Percentiles rank a stretch among this genome's conserved stretches.
phyloP scores from a whole-genome alignment of 2,329 filamentous ascomycete species.

The Aspergillus eucalypticola region DNA sequence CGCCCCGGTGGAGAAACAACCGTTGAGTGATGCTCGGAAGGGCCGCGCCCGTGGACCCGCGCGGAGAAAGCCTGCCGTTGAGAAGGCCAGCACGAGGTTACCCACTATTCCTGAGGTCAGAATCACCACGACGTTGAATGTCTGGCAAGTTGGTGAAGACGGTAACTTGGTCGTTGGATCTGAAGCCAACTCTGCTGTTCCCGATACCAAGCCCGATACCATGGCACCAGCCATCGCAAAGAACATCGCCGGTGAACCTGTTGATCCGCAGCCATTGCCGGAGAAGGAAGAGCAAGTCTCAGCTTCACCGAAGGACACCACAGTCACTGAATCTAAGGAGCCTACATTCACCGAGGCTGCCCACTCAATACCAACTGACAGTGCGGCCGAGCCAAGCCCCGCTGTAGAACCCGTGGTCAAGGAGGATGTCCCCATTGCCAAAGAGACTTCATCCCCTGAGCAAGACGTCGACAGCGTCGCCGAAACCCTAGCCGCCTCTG shows the following conservation, averaged over 20 bases:
- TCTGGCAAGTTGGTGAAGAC: slow-evolving; percentile 41
- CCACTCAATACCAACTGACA: slow-evolving; percentile 11
- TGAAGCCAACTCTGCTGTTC: slow-evolving; percentile 15
- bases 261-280: slow-evolving; percentile 29
- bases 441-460: slow-evolving; percentile 12
- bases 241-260: slow-evolving; percentile 37
- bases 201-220: slow-evolving; percentile 19
- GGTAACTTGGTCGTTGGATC: slow-evolving; percentile 36
- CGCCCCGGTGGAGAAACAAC: slow-evolving; percentile 68
- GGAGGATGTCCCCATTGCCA: neutral
- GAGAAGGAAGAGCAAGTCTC: slow-evolving; percentile 9
- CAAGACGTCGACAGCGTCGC: slow-evolving; percentile 22
- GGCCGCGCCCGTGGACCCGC: slow-evolving; percentile 85
- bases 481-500: slow-evolving; percentile 27
- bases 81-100: slow-evolving; percentile 52
- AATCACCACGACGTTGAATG: slow-evolving; percentile 42
- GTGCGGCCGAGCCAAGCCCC: slow-evolving; percentile 6
- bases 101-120: slow-evolving; percentile 40
- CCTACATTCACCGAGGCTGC: slow-evolving; percentile 8
- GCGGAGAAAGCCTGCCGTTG: slow-evolving; percentile 65
- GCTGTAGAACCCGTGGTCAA: slow-evolving; percentile 4
- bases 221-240: slow-evolving; percentile 36
- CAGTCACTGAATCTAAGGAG: neutral
- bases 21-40: slow-evolving; percentile 87
- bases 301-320: slow-evolving; percentile 2